These are phyloP conservation scores for Zygoascus sp. DNA, from an alignment of 1,139 yeast species.

Conservation along the genomic window DNA sequence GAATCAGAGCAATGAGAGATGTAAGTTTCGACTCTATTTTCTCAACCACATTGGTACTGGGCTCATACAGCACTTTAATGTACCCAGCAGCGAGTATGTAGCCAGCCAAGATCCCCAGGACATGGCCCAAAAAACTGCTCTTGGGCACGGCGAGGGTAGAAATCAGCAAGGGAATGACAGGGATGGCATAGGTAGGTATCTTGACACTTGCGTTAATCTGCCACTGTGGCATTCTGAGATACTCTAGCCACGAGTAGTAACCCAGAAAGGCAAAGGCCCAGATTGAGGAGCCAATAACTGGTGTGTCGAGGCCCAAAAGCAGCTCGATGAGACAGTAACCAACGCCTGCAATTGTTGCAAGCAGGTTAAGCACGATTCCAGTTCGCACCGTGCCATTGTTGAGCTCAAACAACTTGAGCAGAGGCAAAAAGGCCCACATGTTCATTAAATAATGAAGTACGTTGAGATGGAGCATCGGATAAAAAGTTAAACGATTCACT, in stretches of 20 bases:
- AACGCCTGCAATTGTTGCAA: conserved; percentile 68
- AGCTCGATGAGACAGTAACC: conserved; percentile 58
- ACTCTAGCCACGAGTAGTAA: conserved; percentile 35
- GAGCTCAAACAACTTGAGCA: conserved; percentile 61
- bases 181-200: conserved; percentile 60
- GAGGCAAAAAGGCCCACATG: conserved; percentile 55
- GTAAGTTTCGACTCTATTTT: conserved; percentile 59
- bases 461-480: conserved; percentile 65
- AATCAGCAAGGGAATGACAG: conserved; percentile 51
- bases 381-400: conserved; percentile 83
- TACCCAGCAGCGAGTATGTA: conserved; percentile 52
- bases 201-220: conserved; percentile 25
- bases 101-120: conserved; percentile 50
- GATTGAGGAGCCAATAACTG: conserved; percentile 66
- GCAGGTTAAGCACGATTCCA: conserved; percentile 69
- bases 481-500: conserved; percentile 64
- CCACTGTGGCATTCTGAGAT: conserved; percentile 9
- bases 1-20: conserved; percentile 49
- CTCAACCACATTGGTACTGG: conserved; percentile 62
- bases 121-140: conserved; percentile 73
- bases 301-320: conserved; percentile 48
- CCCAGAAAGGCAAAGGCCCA: conserved; percentile 69
- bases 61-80: conserved; percentile 50
- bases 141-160: conserved; percentile 49
- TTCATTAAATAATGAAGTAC: conserved; percentile 63